Percentiles rank a stretch among this genome's conserved stretches.
Evolutionary conservation across 257 asterid species (phyloP).

Genomic region (Capsicum rhomboideum): DNA sequence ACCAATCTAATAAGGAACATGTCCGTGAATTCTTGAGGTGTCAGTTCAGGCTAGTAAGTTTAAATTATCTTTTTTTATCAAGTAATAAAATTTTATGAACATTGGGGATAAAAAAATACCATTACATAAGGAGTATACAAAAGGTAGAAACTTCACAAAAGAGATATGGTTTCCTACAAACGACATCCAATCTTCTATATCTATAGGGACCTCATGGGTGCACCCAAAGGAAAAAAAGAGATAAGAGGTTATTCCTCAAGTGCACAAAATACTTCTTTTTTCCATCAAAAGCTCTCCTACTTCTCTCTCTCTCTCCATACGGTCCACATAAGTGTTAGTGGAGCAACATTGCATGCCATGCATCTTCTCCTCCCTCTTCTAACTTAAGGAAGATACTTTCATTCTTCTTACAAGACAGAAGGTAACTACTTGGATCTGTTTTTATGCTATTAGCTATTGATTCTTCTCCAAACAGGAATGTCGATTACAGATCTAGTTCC

Average conservation of each 20-base stretch:
- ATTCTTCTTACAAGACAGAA: not conserved
- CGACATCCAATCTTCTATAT: not conserved
- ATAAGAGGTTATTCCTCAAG: not conserved
- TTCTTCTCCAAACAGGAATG: not conserved
- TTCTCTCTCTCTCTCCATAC: not conserved
- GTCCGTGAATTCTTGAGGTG: not conserved
- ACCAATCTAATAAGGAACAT: not conserved
- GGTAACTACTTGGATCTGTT: not conserved
- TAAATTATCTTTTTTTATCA: not conserved
- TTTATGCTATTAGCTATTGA: not conserved
- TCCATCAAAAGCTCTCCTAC: not conserved
- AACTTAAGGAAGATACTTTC: not conserved
- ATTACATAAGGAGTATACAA: not conserved
- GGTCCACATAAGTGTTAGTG: not conserved
- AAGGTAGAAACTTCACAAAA: not conserved
- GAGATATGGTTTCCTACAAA: not conserved
- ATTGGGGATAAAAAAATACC: not conserved
- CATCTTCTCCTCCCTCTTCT: not conserved
- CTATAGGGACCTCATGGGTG: not conserved
- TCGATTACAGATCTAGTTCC: not conserved
- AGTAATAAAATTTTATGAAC: not conserved
- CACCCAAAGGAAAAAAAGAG: not conserved
- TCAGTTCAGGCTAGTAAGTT: not conserved
- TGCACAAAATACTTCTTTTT: not conserved
- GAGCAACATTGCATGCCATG: not conserved